phyloP scores from a whole-genome alignment of 768 basidiomycete species.

The Podaxis sp. region DNA sequence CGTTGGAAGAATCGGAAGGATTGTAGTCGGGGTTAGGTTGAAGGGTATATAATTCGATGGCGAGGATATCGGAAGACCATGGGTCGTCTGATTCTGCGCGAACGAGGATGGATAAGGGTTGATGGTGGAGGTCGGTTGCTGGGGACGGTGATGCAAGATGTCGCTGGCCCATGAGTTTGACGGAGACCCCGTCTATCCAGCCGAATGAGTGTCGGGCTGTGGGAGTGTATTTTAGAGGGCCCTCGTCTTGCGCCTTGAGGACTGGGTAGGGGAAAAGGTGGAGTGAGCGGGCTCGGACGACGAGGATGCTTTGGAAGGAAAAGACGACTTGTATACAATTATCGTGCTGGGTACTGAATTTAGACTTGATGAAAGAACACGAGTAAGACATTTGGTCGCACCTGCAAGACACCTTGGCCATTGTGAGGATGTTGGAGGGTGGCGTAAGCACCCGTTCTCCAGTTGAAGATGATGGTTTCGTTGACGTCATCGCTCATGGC shows the following conservation, averaged over 20 bases:
- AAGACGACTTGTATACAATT: conserved; percentile 51
- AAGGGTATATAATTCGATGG: conserved; percentile 50
- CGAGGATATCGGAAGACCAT: conserved; percentile 46
- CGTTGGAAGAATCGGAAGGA: not conserved
- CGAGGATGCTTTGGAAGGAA: conserved; percentile 40
- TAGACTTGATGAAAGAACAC: not conserved
- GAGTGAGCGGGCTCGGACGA: conserved; percentile 56
- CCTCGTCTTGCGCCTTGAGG: conserved; percentile 20
- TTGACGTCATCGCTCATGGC: conserved; percentile 50
- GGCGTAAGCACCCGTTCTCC: conserved; percentile 43
- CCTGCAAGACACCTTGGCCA: conserved; percentile 25
- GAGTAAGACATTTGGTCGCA: conserved; percentile 15
- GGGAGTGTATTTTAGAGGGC: conserved; percentile 26
- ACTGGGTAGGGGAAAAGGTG: conserved; percentile 48
- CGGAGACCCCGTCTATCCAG: conserved; percentile 61
- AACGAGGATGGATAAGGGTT: conserved; percentile 43
- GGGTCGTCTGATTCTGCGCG: conserved; percentile 59
- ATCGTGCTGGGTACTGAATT: conserved; percentile 32
- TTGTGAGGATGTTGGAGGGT: conserved; percentile 34
- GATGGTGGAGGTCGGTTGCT: not conserved
- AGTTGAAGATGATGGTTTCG: conserved; percentile 52
- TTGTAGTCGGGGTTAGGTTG: conserved; percentile 28
- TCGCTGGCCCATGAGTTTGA: conserved; percentile 20
- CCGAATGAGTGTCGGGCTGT: conserved; percentile 52
- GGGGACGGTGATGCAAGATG: not conserved